A percentile compares a stretch with the other conserved stretches of the same genome.
These are phyloP conservation scores for Rhytidiadelphus loreus DNA, from an alignment of 225 moss, liverwort and hornwort species.

Conservation along the genomic window DNA sequence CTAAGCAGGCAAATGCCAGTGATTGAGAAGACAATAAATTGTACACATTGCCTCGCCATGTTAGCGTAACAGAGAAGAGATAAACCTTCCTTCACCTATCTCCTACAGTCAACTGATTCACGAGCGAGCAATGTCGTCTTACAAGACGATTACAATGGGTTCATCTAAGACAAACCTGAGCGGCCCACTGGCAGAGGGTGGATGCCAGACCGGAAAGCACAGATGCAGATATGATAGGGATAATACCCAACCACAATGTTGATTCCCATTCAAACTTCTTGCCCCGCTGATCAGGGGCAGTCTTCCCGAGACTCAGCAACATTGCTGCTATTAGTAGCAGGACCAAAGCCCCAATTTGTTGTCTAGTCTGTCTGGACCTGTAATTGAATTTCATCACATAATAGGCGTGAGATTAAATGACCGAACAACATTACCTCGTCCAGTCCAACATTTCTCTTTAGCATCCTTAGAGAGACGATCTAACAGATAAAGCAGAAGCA, in stretches of 20 bases:
- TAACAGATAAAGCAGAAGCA: not conserved
- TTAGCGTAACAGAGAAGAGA: not conserved
- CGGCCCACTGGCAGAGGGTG: constrained; percentile 95
- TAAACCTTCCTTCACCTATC: not conserved
- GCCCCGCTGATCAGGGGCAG: constrained; percentile 22
- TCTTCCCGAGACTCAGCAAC: constrained; percentile 70
- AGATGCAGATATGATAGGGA: constrained; percentile 79
- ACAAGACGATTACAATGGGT: not conserved
- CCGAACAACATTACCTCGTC: not conserved
- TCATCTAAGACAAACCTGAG: constrained; percentile 40
- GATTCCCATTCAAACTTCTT: constrained; percentile 35
- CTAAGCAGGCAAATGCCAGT: not conserved
- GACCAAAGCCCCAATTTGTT: constrained; percentile 65
- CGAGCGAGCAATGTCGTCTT: not conserved
- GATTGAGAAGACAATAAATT: not conserved
- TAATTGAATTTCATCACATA: not conserved
- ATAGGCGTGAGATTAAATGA: not conserved
- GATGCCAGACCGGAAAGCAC: constrained; percentile 90
- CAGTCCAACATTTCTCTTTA: not conserved
- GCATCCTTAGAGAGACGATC: not conserved
- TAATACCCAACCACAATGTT: constrained; percentile 64
- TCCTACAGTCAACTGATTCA: not conserved
- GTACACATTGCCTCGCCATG: not conserved
- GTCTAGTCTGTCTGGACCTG: constrained; percentile 79
- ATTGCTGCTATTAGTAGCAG: constrained; percentile 68